Evolutionary conservation across 805 yeast species (phyloP).

Genomic region (Wickerhamiella lipophila): DNA sequence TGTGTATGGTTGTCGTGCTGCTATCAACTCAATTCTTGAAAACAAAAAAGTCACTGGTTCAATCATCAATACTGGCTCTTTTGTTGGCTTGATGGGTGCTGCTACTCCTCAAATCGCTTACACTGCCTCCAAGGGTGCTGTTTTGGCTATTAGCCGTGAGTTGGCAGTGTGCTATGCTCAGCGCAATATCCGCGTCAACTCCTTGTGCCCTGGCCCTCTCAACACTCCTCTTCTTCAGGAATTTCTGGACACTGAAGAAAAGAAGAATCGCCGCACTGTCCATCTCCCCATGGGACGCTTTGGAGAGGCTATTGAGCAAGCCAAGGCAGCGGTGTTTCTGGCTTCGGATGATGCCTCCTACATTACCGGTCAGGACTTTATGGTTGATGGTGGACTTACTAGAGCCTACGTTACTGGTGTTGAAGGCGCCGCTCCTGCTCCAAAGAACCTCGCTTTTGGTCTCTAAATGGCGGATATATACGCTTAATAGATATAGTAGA

Average conservation of each 20-base stretch:
- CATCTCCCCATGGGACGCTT: slow-evolving; percentile 43
- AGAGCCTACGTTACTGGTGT: slow-evolving; percentile 25
- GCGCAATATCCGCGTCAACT: slow-evolving; percentile 41
- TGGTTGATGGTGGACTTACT: slow-evolving; percentile 43
- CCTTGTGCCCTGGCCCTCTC: slow-evolving; percentile 48
- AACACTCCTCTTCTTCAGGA: slow-evolving; percentile 49
- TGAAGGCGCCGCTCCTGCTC: slow-evolving; percentile 20
- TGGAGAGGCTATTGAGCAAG: slow-evolving; percentile 55
- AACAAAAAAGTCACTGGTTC: slow-evolving; percentile 24
- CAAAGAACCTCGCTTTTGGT: slow-evolving; percentile 25
- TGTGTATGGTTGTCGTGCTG: slow-evolving; percentile 28
- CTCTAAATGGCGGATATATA: slow-evolving; percentile 11
- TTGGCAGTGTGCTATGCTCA: slow-evolving; percentile 52
- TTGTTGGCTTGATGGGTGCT: slow-evolving; percentile 30
- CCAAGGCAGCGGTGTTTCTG: slow-evolving; percentile 46
- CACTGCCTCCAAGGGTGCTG: slow-evolving; percentile 32
- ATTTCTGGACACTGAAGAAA: slow-evolving; percentile 42
- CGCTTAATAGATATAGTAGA: too few species aligned
- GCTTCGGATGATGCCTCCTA: slow-evolving; percentile 40
- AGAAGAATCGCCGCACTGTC: slow-evolving; percentile 32
- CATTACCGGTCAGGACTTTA: slow-evolving; percentile 49
- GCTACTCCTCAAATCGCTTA: slow-evolving; percentile 32
- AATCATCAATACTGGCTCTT: slow-evolving; percentile 31
- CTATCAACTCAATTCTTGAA: slow-evolving; percentile 26
- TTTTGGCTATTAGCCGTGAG: slow-evolving; percentile 29